Evolutionary conservation across 352 stramenopile genomes (phyloP).

Genomic region (Globisporangium paroecandrum): DNA sequence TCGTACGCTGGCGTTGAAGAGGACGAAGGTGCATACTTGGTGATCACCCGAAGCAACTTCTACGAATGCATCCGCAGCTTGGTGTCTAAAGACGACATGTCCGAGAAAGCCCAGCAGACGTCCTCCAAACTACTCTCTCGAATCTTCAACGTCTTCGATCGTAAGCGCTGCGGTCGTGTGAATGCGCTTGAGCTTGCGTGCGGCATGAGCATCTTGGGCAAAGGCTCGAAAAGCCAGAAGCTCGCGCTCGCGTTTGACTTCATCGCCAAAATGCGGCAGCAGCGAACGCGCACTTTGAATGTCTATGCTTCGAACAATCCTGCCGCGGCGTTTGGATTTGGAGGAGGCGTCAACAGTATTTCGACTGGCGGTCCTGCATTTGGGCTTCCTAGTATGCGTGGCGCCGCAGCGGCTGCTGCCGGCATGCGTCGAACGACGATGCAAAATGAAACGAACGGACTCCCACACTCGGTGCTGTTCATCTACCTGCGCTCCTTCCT

Average conservation of each 20-base stretch:
- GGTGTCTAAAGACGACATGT: constrained; percentile 73
- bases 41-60: constrained; percentile 76
- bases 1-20: constrained; percentile 79
- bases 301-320: constrained; percentile 48
- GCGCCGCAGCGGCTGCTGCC: constrained; percentile 26
- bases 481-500: constrained; percentile 86
- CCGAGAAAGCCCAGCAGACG: constrained; percentile 80
- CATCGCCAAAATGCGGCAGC: constrained; percentile 80
- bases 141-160: constrained; percentile 85
- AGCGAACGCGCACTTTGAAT: constrained; percentile 65
- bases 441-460: constrained; percentile 48
- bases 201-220: constrained; percentile 80
- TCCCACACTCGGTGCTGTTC: constrained; percentile 81
- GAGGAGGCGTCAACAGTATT: constrained; percentile 37
- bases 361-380: constrained; percentile 49
- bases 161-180: constrained; percentile 74
- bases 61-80: constrained; percentile 86
- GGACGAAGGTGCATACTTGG: constrained; percentile 79
- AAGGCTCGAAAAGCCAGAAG: constrained; percentile 86
- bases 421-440: constrained; percentile 34
- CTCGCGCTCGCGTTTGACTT: constrained; percentile 84
- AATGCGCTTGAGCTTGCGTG: constrained; percentile 85
- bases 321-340: constrained; percentile 32
- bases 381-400: constrained; percentile 55
- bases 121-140: constrained; percentile 81